Base-by-base conservation (phyloP, 2,329 filamentous ascomycete species). In the Aureobasidium subglaciale region DNA sequence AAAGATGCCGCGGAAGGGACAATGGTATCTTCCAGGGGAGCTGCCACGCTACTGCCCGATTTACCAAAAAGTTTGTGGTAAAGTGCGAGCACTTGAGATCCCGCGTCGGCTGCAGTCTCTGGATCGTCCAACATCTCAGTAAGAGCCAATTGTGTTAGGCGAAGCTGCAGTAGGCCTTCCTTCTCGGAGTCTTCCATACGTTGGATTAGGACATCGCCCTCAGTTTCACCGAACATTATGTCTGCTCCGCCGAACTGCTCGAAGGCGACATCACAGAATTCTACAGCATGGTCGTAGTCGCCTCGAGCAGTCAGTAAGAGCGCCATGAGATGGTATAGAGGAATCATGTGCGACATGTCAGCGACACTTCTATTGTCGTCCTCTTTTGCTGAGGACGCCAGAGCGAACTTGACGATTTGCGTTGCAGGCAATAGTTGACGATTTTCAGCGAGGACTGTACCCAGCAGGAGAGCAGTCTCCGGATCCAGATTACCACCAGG, bases 141-240 rank as follows among this genome's bases (percentile, higher is more conserved):
- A 18, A 99, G 79, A 4, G 87, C 81, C 58, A 99, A 76, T 65
- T 97, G 91, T 10, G 92, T 96, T 82, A 97, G 95, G 70, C 95
- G 95, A 59, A 96, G 84, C 69, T 97, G 88, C n/a, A 99, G 73
- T 38, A 99, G 85, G 46, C 83, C 82, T 68, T 91, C 88, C 66
- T 90, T 95, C 67, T 97, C 91, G 24, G 84, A 82, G 57, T 85
- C 82, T 59, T 90, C 86, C 83, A 96, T 88, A 41, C 88, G 83
- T 61, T 92, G 87, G 1, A 95, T 79, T 43, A 88, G 67, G 3
- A 22, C 45, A 4, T 34, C 20, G 29, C 35, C 37, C n/a, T 49
- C 35, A 2, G 34, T 25, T 1, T 40, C 54, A n/a, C 43, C 43
- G 29, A 50, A 48, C 34, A 56, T 37, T 13, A 55, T 37, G 20